Evolutionary conservation across 2,329 filamentous ascomycete species (phyloP).

Genomic region (Triangularia setosa): DNA sequence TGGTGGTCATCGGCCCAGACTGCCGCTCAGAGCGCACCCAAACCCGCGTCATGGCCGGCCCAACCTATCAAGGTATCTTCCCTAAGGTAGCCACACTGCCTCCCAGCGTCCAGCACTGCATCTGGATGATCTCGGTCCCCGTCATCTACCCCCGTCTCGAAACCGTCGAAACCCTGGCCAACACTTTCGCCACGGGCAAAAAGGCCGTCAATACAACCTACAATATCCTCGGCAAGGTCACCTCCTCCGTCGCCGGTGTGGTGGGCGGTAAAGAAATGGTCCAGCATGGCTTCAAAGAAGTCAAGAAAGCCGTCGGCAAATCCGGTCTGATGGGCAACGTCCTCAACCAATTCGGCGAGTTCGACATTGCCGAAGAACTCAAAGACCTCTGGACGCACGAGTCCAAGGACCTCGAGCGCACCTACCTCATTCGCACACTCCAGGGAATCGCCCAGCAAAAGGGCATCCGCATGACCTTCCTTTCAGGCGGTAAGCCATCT

Average conservation of each 20-base stretch:
- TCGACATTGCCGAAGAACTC: slow-evolving; percentile 90
- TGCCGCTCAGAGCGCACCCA: slow-evolving; percentile 88
- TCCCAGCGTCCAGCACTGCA: slow-evolving; percentile 89
- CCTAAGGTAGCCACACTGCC: slow-evolving; percentile 90
- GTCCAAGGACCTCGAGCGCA: slow-evolving; percentile 93
- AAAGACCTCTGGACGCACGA: slow-evolving; percentile 98
- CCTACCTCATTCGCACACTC: slow-evolving; percentile 91
- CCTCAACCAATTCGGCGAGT: slow-evolving; percentile 91
- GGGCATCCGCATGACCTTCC: slow-evolving; percentile 91
- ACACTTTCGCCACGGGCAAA: slow-evolving; percentile 90
- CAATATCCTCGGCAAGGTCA: slow-evolving; percentile 92
- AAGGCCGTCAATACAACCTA: slow-evolving; percentile 95
- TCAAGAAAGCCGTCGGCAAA: slow-evolving; percentile 96
- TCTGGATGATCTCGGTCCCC: slow-evolving; percentile 93
- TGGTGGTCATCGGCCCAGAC: slow-evolving; percentile 86
- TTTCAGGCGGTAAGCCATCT: slow-evolving; percentile 68
- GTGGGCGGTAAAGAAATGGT: slow-evolving; percentile 94
- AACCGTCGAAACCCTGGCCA: slow-evolving; percentile 83
- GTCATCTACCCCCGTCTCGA: slow-evolving; percentile 88
- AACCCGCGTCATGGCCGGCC: slow-evolving; percentile 87
- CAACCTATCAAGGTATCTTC: slow-evolving; percentile 95
- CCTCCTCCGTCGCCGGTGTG: slow-evolving; percentile 89
- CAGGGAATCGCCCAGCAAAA: slow-evolving; percentile 96
- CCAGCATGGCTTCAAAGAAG: slow-evolving; percentile 84
- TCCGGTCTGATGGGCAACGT: slow-evolving; percentile 93